These are phyloP conservation scores for Rehmannia glutinosa DNA, from an alignment of 257 asterid genomes.

Conservation along the genomic window DNA sequence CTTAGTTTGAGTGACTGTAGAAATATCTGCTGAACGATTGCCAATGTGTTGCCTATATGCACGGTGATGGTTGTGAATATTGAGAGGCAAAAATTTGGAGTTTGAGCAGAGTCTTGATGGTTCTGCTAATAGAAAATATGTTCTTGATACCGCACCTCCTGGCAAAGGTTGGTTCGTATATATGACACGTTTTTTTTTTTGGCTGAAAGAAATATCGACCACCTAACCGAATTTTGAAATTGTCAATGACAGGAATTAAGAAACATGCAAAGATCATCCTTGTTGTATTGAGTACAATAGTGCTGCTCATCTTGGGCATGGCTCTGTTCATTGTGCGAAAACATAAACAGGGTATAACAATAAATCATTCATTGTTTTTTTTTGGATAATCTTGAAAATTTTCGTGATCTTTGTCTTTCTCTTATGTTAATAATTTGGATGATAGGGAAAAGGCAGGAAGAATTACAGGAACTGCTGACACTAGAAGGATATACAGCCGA, in stretches of 20 bases:
- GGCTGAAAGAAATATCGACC: too few species aligned
- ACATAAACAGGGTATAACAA: slow-evolving; percentile 13
- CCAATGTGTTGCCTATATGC: slow-evolving; percentile 22
- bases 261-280: slow-evolving; percentile 16
- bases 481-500: slow-evolving; percentile 36
- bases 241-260: slow-evolving; percentile 19
- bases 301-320: slow-evolving; percentile 17
- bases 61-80: slow-evolving; percentile 19
- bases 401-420: too few species aligned
- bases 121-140: background rate
- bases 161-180: slow-evolving; percentile 6
- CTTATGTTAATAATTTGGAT: background rate
- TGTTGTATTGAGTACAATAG: slow-evolving; percentile 7
- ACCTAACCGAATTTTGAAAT: background rate
- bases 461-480: slow-evolving; percentile 27
- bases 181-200: background rate
- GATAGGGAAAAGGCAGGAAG: slow-evolving; percentile 32
- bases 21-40: slow-evolving; percentile 33
- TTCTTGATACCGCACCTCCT: slow-evolving; percentile 17
- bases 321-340: slow-evolving; percentile 13
- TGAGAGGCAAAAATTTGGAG: slow-evolving; percentile 32
- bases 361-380: background rate
- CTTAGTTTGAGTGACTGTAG: slow-evolving; percentile 40
- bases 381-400: background rate
- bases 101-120: slow-evolving; percentile 27